phyloP scores from a whole-genome alignment of 2,329 filamentous ascomycete genomes.

The Zymoseptoria tritici region DNA sequence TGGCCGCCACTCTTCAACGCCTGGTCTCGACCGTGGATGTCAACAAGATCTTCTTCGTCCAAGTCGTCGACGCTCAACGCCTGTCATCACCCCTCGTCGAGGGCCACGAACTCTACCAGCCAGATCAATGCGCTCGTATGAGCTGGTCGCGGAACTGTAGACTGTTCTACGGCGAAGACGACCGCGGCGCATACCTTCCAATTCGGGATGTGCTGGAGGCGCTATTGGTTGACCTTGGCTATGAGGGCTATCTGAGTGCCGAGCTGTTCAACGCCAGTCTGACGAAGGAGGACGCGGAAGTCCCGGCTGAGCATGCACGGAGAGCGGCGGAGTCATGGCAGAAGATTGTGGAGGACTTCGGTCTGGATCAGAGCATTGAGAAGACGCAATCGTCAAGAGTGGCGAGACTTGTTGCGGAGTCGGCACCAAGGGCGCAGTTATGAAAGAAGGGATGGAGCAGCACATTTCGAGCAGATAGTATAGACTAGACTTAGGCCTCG shows the following conservation, averaged over 20 bases:
- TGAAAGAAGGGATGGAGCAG: neutral
- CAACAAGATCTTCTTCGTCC: slow-evolving; percentile 65
- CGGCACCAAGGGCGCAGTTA: neutral
- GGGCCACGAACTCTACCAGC: slow-evolving; percentile 52
- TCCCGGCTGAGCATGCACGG: slow-evolving; percentile 49
- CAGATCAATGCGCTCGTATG: slow-evolving; percentile 58
- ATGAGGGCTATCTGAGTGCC: slow-evolving; percentile 62
- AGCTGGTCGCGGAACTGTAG: slow-evolving; percentile 72
- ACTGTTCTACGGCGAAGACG: slow-evolving; percentile 57
- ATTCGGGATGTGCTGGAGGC: slow-evolving; percentile 53
- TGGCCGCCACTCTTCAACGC: slow-evolving; percentile 48
- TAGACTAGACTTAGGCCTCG: neutral
- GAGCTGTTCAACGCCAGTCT: slow-evolving; percentile 61
- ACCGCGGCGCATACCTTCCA: slow-evolving; percentile 60
- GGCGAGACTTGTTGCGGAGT: neutral
- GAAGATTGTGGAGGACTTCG: slow-evolving; percentile 38
- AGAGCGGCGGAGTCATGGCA: slow-evolving; percentile 47
- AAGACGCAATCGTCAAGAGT: neutral
- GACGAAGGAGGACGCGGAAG: slow-evolving; percentile 43
- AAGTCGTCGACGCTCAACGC: slow-evolving; percentile 66
- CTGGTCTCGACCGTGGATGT: slow-evolving; percentile 52
- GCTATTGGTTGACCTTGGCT: slow-evolving; percentile 58
- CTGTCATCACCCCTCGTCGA: slow-evolving; percentile 50
- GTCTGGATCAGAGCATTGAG: slow-evolving; percentile 1
- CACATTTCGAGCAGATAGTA: neutral